Conservation (phyloP, 306 rosid genomes). For the Vigna angularis region DNA sequence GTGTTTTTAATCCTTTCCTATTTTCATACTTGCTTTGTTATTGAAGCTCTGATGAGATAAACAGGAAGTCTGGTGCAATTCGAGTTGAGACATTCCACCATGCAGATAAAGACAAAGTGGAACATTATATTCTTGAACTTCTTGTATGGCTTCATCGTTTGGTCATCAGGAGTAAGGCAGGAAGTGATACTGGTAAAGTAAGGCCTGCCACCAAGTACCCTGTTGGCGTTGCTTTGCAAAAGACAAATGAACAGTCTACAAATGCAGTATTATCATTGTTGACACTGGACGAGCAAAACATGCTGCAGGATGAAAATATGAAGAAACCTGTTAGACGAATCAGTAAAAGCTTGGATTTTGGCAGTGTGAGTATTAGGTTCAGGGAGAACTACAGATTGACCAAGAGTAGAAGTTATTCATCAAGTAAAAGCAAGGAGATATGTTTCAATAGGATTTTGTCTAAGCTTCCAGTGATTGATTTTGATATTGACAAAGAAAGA, state of each 20-base stretch:
- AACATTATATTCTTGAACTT: constrained; percentile 64
- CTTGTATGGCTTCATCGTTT: constrained; percentile 78
- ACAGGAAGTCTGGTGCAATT: constrained; percentile 54
- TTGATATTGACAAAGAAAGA: constrained; percentile 61
- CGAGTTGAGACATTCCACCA: constrained; percentile 80
- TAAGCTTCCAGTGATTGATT: constrained; percentile 61
- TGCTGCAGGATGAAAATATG: constrained; percentile 59
- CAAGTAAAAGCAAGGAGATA: constrained; percentile 53
- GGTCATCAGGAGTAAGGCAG: constrained; percentile 54
- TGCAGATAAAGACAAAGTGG: constrained; percentile 77
- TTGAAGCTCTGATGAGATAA: constrained; percentile 64
- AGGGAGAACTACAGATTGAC: constrained; percentile 46
- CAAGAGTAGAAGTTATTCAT: constrained; percentile 64
- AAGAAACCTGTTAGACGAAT: constrained; percentile 49
- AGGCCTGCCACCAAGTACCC: constrained; percentile 53
- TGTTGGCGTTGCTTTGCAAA: constrained; percentile 7
- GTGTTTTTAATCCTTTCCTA: constrained; percentile 13
- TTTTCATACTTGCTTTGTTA: constrained; percentile 26
- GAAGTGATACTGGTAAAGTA: constrained; percentile 35
- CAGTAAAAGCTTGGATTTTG: constrained; percentile 76
- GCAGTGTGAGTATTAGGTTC: constrained; percentile 42
- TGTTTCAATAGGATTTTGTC: constrained; percentile 56
- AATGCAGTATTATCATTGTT: constrained; percentile 24
- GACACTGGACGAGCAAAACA: constrained; percentile 60
- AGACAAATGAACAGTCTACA: constrained; percentile 39